Evolutionary conservation across 345 rosid species (phyloP).

Genomic region (Rhodamnia rubescens): DNA sequence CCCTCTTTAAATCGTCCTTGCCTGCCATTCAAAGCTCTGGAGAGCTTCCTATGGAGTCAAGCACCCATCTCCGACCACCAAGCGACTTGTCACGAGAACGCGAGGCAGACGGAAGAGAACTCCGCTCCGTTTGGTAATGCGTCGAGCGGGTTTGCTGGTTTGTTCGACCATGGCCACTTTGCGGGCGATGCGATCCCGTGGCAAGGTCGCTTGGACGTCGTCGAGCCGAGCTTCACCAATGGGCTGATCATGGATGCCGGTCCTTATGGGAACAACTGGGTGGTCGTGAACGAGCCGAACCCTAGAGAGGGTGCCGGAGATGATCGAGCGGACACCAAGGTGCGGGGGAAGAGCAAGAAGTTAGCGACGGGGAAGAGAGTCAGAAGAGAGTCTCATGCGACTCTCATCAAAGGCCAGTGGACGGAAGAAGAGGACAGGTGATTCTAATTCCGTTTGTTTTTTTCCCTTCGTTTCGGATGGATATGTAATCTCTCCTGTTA

Average conservation of each 20-base stretch:
- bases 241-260: slow-evolving; percentile 13
- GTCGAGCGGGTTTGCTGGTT: background rate
- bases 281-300: slow-evolving; percentile 6
- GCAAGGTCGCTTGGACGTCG: background rate
- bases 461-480: background rate
- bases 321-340: slow-evolving; percentile 3
- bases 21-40: slow-evolving; percentile 72
- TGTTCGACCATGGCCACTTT: background rate
- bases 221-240: slow-evolving; percentile 22
- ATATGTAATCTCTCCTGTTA: background rate
- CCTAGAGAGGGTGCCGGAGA: slow-evolving; percentile 10
- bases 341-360: slow-evolving; percentile 6
- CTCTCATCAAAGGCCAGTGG: slow-evolving; percentile 96
- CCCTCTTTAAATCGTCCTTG: slow-evolving; percentile 16
- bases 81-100: slow-evolving; percentile 2
- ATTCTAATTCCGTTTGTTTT: background rate
- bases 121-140: background rate
- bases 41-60: slow-evolving; percentile 52
- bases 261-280: slow-evolving; percentile 2
- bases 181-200: background rate
- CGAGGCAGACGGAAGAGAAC: background rate
- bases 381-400: slow-evolving; percentile 30
- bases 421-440: slow-evolving; percentile 88
- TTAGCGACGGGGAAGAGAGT: slow-evolving; percentile 18
- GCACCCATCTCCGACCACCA: slow-evolving; percentile 9